phyloP scores from a whole-genome alignment of 345 rosid genomes.

The Salix caprea region DNA sequence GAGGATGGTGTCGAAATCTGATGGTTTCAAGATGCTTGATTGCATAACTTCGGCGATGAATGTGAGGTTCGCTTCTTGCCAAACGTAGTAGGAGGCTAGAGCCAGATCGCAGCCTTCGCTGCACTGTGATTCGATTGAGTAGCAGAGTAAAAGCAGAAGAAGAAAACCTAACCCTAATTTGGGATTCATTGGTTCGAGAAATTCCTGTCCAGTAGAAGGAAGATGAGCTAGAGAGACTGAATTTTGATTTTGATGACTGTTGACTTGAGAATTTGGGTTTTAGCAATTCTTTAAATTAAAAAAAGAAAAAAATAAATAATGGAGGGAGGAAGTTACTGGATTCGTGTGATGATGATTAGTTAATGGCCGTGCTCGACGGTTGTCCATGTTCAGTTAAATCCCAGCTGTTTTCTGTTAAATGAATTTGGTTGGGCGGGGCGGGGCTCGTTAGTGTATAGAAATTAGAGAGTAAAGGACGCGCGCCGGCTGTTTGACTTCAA shows the following conservation, averaged over 20 bases:
- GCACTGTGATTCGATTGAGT: constrained; percentile 7
- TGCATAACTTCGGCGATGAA: constrained; percentile 35
- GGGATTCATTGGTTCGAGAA: constrained; percentile 3
- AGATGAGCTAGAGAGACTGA: background rate
- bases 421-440: no score
- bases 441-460: no score
- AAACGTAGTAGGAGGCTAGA: constrained; percentile 64
- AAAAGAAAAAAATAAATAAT: no score
- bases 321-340: no score
- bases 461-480: no score
- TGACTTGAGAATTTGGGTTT: background rate
- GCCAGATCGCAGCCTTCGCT: constrained; percentile 37
- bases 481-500: no score
- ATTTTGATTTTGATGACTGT: background rate
- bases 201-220: background rate
- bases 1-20: constrained; percentile 18
- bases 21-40: constrained; percentile 9
- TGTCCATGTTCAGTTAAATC: background rate
- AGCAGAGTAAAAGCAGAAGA: constrained; percentile 2
- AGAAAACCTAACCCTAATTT: background rate
- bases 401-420: background rate
- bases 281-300: no score
- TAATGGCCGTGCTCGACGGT: background rate
- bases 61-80: constrained; percentile 33
- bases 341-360: no score